A percentile compares a stretch with the other conserved stretches of the same genome.
Evolutionary conservation across 2,329 filamentous ascomycete genomes (phyloP).

Genomic region (Colletotrichum karsti): DNA sequence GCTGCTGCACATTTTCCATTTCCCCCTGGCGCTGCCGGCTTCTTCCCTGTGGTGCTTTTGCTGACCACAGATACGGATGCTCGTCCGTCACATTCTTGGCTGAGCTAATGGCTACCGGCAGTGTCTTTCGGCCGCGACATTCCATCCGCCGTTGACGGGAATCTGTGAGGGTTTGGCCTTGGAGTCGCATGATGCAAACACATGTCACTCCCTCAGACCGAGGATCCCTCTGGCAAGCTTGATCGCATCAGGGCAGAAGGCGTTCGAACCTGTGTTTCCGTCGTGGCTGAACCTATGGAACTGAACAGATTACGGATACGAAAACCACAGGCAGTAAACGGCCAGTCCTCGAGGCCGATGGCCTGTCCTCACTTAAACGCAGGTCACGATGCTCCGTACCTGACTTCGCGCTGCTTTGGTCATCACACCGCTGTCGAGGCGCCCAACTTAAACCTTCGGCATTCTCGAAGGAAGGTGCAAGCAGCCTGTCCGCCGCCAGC

Average conservation of each 20-base stretch:
- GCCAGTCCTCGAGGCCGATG: too few species aligned
- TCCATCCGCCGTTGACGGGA: neutral
- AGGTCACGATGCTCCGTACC: too few species aligned
- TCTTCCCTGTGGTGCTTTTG: conserved; percentile 1
- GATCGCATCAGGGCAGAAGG: neutral
- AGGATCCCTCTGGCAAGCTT: neutral
- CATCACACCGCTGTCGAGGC: neutral
- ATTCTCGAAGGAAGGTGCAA: too few species aligned
- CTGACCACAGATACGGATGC: neutral
- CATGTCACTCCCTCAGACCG: neutral
- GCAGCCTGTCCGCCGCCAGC: too few species aligned
- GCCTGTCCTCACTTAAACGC: too few species aligned
- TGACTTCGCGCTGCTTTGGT: too few species aligned
- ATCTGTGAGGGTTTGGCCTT: neutral
- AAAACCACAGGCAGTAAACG: too few species aligned
- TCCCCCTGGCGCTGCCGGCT: conserved; percentile 12
- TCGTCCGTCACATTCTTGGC: too few species aligned
- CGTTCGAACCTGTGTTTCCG: neutral
- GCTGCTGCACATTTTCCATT: neutral
- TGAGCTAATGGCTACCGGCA: neutral
- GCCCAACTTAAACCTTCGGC: too few species aligned
- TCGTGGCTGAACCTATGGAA: too few species aligned
- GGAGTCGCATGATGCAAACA: neutral
- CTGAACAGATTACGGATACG: too few species aligned
- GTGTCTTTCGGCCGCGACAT: neutral